A percentile compares a stretch with the other conserved stretches of the same genome.
Evolutionary conservation across 1,284 basidiomycete genomes (phyloP).

Genomic region (Pascua guehoae): DNA sequence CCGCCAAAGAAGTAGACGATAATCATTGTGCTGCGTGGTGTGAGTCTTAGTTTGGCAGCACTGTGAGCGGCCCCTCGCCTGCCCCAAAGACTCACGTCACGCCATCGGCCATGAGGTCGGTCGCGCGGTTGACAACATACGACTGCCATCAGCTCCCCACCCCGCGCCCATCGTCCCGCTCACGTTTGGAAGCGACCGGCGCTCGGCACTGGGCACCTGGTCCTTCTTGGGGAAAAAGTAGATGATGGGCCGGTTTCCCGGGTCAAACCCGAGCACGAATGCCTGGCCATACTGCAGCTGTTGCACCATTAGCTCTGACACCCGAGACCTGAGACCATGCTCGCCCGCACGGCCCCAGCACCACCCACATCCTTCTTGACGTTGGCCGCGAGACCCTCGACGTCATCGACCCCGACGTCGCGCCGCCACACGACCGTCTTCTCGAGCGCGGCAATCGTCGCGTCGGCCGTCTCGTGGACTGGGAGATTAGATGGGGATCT

Average conservation of each 20-base stretch:
- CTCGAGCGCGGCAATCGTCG: conserved; percentile 22
- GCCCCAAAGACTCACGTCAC: conserved; percentile 10
- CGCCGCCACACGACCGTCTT: conserved; percentile 39
- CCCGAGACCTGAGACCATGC: neutral
- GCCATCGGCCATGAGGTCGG: conserved; percentile 10
- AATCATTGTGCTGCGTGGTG: neutral
- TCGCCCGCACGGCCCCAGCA: neutral
- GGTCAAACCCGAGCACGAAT: conserved; percentile 36
- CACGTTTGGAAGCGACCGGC: conserved; percentile 20
- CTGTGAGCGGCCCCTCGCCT: too few relatives aligned
- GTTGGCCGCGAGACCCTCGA: conserved; percentile 28
- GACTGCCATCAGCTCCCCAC: neutral
- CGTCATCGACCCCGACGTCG: conserved; percentile 33
- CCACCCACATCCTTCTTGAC: conserved; percentile 13
- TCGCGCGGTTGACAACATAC: conserved; percentile 14
- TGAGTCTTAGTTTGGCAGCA: too few relatives aligned
- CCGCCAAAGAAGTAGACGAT: conserved; percentile 44
- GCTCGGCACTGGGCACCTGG: conserved; percentile 27
- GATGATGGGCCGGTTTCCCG: conserved; percentile 27
- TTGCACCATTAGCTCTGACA: too few relatives aligned
- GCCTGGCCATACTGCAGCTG: neutral
- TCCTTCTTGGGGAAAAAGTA: conserved; percentile 38
- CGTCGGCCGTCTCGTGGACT: conserved; percentile 1
- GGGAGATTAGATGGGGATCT: neutral
- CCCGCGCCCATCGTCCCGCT: neutral